Conservation (phyloP, 345 rosid species). For the Lepidium didymum region DNA sequence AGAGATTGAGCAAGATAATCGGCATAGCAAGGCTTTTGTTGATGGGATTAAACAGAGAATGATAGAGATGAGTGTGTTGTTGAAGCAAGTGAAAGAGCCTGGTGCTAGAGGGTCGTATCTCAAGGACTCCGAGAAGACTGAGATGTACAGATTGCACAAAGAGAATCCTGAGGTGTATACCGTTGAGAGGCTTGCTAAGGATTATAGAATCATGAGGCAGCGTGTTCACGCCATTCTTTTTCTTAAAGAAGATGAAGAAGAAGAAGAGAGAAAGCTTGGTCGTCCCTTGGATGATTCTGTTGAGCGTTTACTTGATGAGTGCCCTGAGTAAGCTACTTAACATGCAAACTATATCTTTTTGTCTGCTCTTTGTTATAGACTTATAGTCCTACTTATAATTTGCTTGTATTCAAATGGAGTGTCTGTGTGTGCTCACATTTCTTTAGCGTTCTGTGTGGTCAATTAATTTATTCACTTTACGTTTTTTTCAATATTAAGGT, state of each 20-base stretch:
- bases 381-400: not conserved
- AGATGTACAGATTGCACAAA: constrained; percentile 87
- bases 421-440: not conserved
- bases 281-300: constrained; percentile 88
- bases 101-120: constrained; percentile 87
- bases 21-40: constrained; percentile 42
- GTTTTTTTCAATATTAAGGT: not conserved
- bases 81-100: constrained; percentile 83
- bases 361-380: not conserved
- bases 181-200: constrained; percentile 76
- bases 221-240: constrained; percentile 95
- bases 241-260: constrained; percentile 85
- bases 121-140: constrained; percentile 90
- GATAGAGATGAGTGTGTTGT: constrained; percentile 42
- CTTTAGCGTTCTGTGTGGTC: not conserved
- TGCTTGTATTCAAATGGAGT: not conserved
- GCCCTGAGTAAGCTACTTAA: constrained; percentile 59
- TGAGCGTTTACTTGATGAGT: constrained; percentile 77
- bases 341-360: not conserved
- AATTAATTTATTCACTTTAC: not conserved
- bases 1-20: constrained; percentile 42
- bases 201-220: constrained; percentile 93
- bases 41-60: constrained; percentile 52
- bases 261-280: constrained; percentile 83
- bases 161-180: constrained; percentile 80